A percentile compares a stretch with the other conserved stretches of the same genome.
phyloP scores from a whole-genome alignment of 2,329 filamentous ascomycete species.

The Zasmidium citrigriseum region DNA sequence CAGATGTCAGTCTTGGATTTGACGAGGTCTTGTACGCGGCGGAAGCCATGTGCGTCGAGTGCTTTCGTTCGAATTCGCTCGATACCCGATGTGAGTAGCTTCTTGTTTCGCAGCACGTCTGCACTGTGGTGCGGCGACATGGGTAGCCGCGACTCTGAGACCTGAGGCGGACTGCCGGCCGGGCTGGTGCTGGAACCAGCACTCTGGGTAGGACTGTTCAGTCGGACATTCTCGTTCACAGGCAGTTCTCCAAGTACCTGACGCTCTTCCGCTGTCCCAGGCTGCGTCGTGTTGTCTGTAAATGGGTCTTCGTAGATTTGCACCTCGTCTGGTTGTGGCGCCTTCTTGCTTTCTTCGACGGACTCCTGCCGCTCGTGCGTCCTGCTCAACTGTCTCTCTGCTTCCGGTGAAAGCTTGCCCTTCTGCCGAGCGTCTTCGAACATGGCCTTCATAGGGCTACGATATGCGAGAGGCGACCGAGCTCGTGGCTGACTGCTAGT shows the following conservation, averaged over 20 bases:
- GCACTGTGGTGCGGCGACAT: constrained; percentile 38
- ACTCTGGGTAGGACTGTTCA: constrained; percentile 32
- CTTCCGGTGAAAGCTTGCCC: constrained; percentile 26
- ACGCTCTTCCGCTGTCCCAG: constrained; percentile 30
- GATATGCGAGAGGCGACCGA: constrained; percentile 31
- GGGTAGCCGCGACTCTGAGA: constrained; percentile 20
- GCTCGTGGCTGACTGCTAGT: constrained; percentile 24
- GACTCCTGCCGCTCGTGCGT: not conserved
- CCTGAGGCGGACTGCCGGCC: constrained; percentile 29
- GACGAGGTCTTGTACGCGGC: constrained; percentile 73
- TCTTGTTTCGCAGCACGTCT: constrained; percentile 48
- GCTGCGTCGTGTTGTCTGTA: constrained; percentile 38
- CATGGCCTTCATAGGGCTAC: constrained; percentile 35
- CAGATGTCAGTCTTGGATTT: constrained; percentile 65
- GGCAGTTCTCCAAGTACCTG: constrained; percentile 54
- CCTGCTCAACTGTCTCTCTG: constrained; percentile 16
- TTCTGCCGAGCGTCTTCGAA: constrained; percentile 33
- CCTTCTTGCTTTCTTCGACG: not conserved
- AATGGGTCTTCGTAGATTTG: constrained; percentile 58
- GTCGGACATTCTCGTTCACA: constrained; percentile 47
- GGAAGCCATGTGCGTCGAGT: constrained; percentile 80
- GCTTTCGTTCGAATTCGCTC: constrained; percentile 69
- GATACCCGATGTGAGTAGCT: constrained; percentile 73
- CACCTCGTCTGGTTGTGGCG: constrained; percentile 42
- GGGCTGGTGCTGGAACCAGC: constrained; percentile 31